Conservation (phyloP, 495 filamentous ascomycete genomes). For the Eremomyces bilateralis region DNA sequence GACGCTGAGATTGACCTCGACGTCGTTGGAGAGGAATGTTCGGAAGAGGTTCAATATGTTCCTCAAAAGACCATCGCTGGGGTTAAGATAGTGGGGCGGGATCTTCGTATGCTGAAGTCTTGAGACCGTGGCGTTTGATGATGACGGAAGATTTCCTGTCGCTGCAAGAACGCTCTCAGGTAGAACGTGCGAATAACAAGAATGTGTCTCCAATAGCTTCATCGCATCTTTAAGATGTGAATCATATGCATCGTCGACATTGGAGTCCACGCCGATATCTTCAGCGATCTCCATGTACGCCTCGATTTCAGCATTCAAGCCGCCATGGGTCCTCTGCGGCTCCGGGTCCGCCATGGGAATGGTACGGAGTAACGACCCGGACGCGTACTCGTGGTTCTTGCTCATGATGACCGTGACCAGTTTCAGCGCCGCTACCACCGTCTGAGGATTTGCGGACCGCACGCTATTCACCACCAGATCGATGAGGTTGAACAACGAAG, state of each 20-base stretch:
- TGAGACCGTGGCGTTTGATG: constrained; percentile 5
- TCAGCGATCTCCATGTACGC: constrained; percentile 50
- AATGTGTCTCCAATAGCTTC: constrained; percentile 56
- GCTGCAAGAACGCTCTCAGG: neutral
- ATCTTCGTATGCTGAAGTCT: too few relatives aligned
- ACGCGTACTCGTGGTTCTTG: constrained; percentile 68
- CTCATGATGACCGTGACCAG: constrained; percentile 66
- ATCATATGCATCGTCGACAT: constrained; percentile 61
- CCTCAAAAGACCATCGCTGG: constrained; percentile 47
- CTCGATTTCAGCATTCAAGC: constrained; percentile 59
- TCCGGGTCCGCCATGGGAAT: constrained; percentile 26
- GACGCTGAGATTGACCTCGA: constrained; percentile 70
- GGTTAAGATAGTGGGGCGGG: constrained; percentile 8
- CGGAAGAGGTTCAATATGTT: constrained; percentile 46
- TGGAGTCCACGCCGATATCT: constrained; percentile 44
- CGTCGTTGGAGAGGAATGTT: constrained; percentile 69
- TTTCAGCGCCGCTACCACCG: constrained; percentile 67
- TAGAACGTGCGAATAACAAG: constrained; percentile 33
- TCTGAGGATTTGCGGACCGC: constrained; percentile 68
- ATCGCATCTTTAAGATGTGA: constrained; percentile 63
- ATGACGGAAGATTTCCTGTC: constrained; percentile 20
- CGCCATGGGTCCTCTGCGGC: constrained; percentile 47
- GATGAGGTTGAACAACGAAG: constrained; percentile 75
- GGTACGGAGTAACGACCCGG: constrained; percentile 48
- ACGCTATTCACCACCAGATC: constrained; percentile 77